Base-by-base conservation (phyloP, 345 rosid genomes). In the Rubroshorea leprosula region DNA sequence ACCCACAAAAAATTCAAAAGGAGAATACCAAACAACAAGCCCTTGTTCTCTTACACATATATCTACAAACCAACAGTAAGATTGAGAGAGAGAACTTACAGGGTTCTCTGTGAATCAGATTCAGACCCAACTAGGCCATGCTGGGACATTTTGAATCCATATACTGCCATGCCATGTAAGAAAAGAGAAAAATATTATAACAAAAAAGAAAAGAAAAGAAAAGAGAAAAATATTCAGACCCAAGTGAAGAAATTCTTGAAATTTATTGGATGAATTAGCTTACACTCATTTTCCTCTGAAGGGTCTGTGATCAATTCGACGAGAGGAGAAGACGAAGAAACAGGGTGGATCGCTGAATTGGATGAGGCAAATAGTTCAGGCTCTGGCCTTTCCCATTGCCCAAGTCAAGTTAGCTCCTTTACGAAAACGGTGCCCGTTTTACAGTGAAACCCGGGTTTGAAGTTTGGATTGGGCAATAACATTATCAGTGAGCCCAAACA, bases 61-160 rank as follows among this genome's bases (percentile, higher is more conserved):
- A 26, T 23, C 5, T 7, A 22, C 44, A 46, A 27, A 27, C 31
- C 4, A 27, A 4, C 38, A 1, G 4, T 1, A 11, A 14, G 22
- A 39, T 16, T 29, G 46, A 21, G 43, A 41, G 17, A 45, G 57
- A 41, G 24, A 48, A 17, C 66, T 31, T 78, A 80, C 89, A 74
- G 74, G 7, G 83, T 82, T 67, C 84, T 72, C 44, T 79, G 72
- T 16, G 80, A 70, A 24, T 62, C 75, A 18, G 68, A 66, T 22
- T 72, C 78, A 5, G 82, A 67, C 26, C 49, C 58, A 60, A 68
- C 68, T 51, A 79, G 60, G 66, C 17, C 9, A 55, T 68, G 61
- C 29, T 66, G 67, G 31, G 69, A 61, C 45, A 72, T 75, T 62
- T 68, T 27, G 80, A 71, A 55, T 61, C 64, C 52, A 71, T 65